Base-by-base conservation (phyloP, 1,284 basidiomycete species). In the Ganoderma lingzhi region DNA sequence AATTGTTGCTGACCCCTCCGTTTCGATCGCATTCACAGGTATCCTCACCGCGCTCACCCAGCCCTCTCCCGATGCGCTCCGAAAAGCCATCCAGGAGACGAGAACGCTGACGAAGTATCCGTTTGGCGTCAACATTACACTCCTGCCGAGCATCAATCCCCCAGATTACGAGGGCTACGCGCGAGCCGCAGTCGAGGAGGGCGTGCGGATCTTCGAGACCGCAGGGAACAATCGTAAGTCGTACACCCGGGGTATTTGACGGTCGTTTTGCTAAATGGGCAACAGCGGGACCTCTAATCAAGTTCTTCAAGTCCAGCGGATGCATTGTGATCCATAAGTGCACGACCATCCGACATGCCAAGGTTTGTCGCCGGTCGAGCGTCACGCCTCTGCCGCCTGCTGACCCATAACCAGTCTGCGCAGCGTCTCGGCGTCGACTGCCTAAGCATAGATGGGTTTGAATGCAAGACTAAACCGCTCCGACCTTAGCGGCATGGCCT, bases 71-170 rank as follows among this genome's bases (percentile, higher is more conserved):
- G 93, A 93, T 1, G 93, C 93, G 1, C 86, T 97, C 42, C 88
- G 95, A n/a, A 78, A 83, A 19, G 96, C 94, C n/a, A 97, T 98
- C 73, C 87, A 88, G 53, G 90, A 96, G 80, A 96, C 95, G 8
- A 85, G 86, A 60, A 84, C 83, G 60, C 80, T 91, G 62, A 95
- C 93, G 0, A 81, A 84, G 63, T 93, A 94, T 73, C 90, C 90
- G 14, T 96, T 96, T 79, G 97, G 94, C 35, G 96, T 98, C 70
- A 98, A 98, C 80, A 90, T 98, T 75, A 98, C 97, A 0, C 83
- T 98, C 15, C 84, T 98, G 30, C 96, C 97, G 0, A 90, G 89
- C 37, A 98, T 98, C 77, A 94, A 90, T 68, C 96, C 96, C 0
- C 96, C 97, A 1, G 95, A 97, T 78, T 98, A 98, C 74, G 88